Evolutionary conservation across 495 filamentous ascomycete genomes (phyloP).

Genomic region (Penicillium longicatenatum): DNA sequence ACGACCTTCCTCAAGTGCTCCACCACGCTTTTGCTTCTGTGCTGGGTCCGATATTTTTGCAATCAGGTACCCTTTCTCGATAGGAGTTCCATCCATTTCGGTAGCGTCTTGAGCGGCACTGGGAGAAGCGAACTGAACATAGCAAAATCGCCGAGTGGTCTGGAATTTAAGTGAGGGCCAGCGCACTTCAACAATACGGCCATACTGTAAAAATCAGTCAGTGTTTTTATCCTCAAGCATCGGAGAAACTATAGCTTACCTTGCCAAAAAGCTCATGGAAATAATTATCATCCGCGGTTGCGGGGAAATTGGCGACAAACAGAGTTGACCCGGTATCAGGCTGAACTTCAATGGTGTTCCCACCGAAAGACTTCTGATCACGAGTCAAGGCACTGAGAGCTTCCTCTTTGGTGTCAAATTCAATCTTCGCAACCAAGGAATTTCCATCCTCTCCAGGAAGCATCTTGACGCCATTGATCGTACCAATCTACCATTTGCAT

Average conservation of each 20-base stretch:
- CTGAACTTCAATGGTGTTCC: conserved; percentile 68
- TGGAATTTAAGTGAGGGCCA: conserved; percentile 91
- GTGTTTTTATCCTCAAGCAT: background rate
- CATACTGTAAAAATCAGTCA: conserved; percentile 50
- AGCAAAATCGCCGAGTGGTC: conserved; percentile 88
- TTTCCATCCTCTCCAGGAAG: conserved; percentile 55
- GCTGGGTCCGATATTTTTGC: conserved; percentile 83
- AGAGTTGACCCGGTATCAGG: conserved; percentile 75
- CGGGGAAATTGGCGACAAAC: conserved; percentile 90
- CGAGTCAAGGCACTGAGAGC: conserved; percentile 77
- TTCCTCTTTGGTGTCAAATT: conserved; percentile 80
- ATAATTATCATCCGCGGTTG: conserved; percentile 77
- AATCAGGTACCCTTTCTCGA: conserved; percentile 66
- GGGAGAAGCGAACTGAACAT: conserved; percentile 77
- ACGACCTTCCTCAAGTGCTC: conserved; percentile 80
- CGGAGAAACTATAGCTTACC: conserved; percentile 33
- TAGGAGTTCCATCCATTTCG: conserved; percentile 64
- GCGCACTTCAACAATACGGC: conserved; percentile 81
- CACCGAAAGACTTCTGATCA: conserved; percentile 73
- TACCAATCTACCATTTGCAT: conserved; percentile 59
- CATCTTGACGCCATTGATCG: conserved; percentile 73
- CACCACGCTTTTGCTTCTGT: conserved; percentile 74
- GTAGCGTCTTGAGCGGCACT: conserved; percentile 67
- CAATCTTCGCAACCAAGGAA: conserved; percentile 74
- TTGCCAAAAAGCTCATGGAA: conserved; percentile 74